Percentiles rank a stretch among this genome's conserved stretches.
Evolutionary conservation across 2,329 filamentous ascomycete species (phyloP).

Genomic region (Aspergillus sp.): DNA sequence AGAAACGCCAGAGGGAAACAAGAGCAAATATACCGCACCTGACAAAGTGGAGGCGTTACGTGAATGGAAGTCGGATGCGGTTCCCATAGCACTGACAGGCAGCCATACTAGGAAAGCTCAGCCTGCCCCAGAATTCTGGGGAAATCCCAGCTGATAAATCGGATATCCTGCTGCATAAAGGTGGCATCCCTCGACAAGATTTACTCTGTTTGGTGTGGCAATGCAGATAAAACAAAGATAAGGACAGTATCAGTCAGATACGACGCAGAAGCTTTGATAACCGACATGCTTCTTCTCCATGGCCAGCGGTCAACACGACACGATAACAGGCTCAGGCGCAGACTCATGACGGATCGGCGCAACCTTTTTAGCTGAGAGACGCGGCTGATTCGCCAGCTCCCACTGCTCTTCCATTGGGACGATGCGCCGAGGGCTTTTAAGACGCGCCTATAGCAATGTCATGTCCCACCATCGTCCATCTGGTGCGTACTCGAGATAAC

Average conservation of each 20-base stretch:
- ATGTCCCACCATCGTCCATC: not conserved
- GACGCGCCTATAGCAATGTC: not conserved
- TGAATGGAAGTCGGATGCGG: not conserved
- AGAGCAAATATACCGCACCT: not conserved
- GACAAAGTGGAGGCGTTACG: not conserved
- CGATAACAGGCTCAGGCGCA: not conserved
- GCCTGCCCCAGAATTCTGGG: not conserved
- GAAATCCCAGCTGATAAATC: not conserved
- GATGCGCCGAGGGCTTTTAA: not conserved
- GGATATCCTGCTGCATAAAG: slow-evolving; percentile 6
- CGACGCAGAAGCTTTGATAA: not conserved
- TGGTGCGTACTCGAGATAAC: not conserved
- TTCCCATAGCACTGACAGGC: not conserved
- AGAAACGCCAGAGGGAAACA: not conserved
- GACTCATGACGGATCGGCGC: not conserved
- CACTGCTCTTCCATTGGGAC: not conserved
- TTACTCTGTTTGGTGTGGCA: slow-evolving; percentile 25
- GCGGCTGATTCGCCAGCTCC: not conserved
- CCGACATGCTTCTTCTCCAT: not conserved
- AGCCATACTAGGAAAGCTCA: not conserved
- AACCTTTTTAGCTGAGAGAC: not conserved
- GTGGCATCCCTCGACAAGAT: slow-evolving; percentile 15
- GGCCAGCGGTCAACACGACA: not conserved
- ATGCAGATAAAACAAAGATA: slow-evolving; percentile 19
- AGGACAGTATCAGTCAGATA: not conserved